These are phyloP conservation scores for Chimonanthus salicifolius DNA, from an alignment of 164 flowering plant species.

Conservation along the genomic window DNA sequence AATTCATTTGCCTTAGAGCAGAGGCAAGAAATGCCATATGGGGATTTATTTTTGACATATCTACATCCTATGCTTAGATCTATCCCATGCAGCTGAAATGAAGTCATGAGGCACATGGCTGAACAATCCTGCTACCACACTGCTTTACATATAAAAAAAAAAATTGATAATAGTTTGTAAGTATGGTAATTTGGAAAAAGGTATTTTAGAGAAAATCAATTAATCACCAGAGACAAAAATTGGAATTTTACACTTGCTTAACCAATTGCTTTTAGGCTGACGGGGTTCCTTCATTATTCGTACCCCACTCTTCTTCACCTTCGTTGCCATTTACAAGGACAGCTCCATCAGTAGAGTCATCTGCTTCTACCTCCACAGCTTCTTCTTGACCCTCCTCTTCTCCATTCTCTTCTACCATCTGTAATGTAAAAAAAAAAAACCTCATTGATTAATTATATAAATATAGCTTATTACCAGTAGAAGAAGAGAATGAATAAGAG, in stretches of 20 bases:
- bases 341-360: conserved; percentile 68
- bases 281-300: conserved; percentile 89
- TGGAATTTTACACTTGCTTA: conserved; percentile 72
- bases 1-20: too few species aligned
- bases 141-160: too few species aligned
- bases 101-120: too few species aligned
- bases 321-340: conserved; percentile 82
- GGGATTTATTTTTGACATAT: too few species aligned
- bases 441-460: neutral
- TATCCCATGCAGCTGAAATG: too few species aligned
- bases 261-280: conserved; percentile 82
- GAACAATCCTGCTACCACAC: too few species aligned
- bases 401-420: conserved; percentile 5
- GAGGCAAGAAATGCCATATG: too few species aligned
- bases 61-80: too few species aligned
- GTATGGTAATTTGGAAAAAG: conserved; percentile 14
- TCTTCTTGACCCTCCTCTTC: conserved; percentile 46
- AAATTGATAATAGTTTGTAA: neutral
- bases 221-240: conserved; percentile 87
- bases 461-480: neutral
- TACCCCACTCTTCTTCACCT: conserved; percentile 91
- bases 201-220: conserved; percentile 42
- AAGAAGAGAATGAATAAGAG: neutral
- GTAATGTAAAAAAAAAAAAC: neutral
- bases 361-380: conserved; percentile 73